Conservation (phyloP, 1,139 yeast genomes). For the Sugiyamaella xylanicola region DNA sequence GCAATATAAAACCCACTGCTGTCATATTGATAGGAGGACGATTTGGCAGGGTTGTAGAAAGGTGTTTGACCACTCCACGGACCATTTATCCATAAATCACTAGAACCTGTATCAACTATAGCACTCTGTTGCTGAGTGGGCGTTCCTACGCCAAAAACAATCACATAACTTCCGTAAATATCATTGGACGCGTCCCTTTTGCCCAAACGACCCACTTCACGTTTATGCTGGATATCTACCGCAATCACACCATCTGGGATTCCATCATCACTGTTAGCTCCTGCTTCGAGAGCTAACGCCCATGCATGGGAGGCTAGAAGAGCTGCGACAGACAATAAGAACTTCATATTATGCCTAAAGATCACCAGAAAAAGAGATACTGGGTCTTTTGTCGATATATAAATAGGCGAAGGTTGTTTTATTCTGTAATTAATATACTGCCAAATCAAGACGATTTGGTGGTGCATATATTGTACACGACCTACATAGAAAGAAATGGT, state of each 20-base stretch:
- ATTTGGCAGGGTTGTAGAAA: constrained; percentile 29
- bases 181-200: constrained; percentile 20
- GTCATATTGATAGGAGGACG: constrained; percentile 30
- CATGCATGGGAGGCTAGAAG: neutral
- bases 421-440: neutral
- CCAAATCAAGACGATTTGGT: neutral
- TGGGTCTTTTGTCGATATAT: neutral
- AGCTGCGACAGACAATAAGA: neutral
- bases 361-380: neutral
- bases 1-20: constrained; percentile 30
- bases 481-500: neutral
- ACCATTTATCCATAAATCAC: constrained; percentile 50
- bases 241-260: constrained; percentile 23
- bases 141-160: constrained; percentile 48
- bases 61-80: constrained; percentile 34
- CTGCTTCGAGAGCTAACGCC: neutral
- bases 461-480: constrained; percentile 4
- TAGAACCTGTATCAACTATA: constrained; percentile 51
- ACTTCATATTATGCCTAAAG: neutral
- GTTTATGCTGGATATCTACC: constrained; percentile 17
- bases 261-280: neutral
- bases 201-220: constrained; percentile 18
- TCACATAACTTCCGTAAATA: constrained; percentile 33
- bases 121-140: constrained; percentile 45
- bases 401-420: neutral